Base-by-base conservation (phyloP, 179 eudicot species). In the Beta macrorhiza region DNA sequence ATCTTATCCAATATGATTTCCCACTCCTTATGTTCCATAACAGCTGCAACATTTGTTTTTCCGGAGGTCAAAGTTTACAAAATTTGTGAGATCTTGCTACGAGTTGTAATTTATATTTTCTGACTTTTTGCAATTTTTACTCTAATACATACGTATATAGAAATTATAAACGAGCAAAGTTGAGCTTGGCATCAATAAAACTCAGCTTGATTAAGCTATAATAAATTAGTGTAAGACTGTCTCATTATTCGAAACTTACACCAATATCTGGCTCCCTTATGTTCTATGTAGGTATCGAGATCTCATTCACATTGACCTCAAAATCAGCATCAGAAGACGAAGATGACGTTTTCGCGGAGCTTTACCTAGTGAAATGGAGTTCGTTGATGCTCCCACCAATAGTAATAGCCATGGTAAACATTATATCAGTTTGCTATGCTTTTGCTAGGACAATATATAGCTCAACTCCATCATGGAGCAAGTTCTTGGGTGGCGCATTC, bases 311-410 rank as follows among this genome's bases (percentile, higher is more conserved):
- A 12, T 71, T 93, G 47, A 94, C 98, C 1, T 73, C 98, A 62
- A 94, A 94, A 75, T 86, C 98, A 7, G 87, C 88, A 0, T 83
- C 87, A 42, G 98, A 94, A 3, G 97, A 92, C 16, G 86, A 83
- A 19, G 97, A 93, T 0, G 98, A 94, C 14, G 79, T 83, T 0
- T 94, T 80, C 49, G 95, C 97, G 0, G 98, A 94, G 6, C 79
- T 94, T 11, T 93, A 93, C 88, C 56, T 94, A 51, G 95, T 94
- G 25, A 94, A 94, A 76, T 94, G 98, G 98, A 87, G 93, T 9
- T 89, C 95, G 7, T 72, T 94, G 37, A 93, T 94, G 98, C 90
- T 94, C 16, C 98, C 98, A 11, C 98, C 98, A 0, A 91, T 94
- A 17, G 97, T 94, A 15, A 94, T 94, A 7, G 97, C 93, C 0